phyloP scores from a whole-genome alignment of 2,329 filamentous ascomycete genomes.

The Diplocarpon rosae region DNA sequence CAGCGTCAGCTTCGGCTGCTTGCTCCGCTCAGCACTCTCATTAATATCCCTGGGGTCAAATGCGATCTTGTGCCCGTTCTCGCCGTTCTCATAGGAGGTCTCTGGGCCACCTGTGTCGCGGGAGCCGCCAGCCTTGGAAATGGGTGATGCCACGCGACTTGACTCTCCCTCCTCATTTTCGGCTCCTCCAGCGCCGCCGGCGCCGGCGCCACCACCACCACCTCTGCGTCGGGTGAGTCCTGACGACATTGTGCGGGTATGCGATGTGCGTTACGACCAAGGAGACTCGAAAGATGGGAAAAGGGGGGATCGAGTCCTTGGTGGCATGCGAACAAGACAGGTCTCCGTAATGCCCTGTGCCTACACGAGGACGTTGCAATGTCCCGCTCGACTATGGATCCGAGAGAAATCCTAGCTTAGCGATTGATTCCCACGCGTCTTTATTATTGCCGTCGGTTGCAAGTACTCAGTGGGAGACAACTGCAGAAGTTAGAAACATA shows the following conservation, averaged over 20 bases:
- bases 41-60: slow-evolving; percentile 96
- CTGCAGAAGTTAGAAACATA: slow-evolving; percentile 4
- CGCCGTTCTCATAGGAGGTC: slow-evolving; percentile 82
- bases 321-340: slow-evolving; percentile 18
- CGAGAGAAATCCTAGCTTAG: neutral
- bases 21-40: slow-evolving; percentile 90
- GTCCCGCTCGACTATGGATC: neutral
- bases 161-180: slow-evolving; percentile 52
- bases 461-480: neutral
- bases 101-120: slow-evolving; percentile 48
- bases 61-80: slow-evolving; percentile 97
- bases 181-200: slow-evolving; percentile 50
- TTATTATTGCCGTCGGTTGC: neutral
- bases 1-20: slow-evolving; percentile 94
- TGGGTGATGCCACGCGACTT: slow-evolving; percentile 55
- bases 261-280: slow-evolving; percentile 12
- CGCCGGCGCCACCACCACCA: slow-evolving; percentile 38
- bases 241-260: slow-evolving; percentile 32
- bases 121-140: slow-evolving; percentile 48
- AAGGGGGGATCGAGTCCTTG: slow-evolving; percentile 17
- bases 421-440: neutral
- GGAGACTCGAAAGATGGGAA: slow-evolving; percentile 13
- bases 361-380: slow-evolving; percentile 4
- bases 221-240: slow-evolving; percentile 50
- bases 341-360: slow-evolving; percentile 17